Base-by-base conservation (phyloP, 2,329 filamentous ascomycete species). In the Arthrobotrys musiformis region DNA sequence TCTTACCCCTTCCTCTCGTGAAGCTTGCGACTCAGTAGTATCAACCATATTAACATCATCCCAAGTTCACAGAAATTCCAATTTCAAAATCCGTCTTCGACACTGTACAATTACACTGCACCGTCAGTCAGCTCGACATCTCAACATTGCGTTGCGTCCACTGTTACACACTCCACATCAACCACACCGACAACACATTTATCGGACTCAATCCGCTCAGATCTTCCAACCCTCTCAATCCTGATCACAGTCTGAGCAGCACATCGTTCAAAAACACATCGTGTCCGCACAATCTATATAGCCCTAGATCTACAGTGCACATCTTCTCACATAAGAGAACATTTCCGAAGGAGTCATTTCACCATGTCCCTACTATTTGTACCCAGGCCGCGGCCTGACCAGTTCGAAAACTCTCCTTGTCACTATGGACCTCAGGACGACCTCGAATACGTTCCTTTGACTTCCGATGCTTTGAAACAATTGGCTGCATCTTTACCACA, bases 361-460 rank as follows among this genome's bases (percentile, higher is more conserved):
- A 52, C 17, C 46, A 77, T 77, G 73, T 77, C 73, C 30, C 66
- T 77, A 24, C 66, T 77, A 15, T 77, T 77, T 24, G 73, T 77
- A 15, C 73, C 73, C 73, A 77, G 73, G 73, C 73, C 52, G 52
- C 73, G 73, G 73, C 73, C 73, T 77, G 73, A 70, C 19, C 73
- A 77, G 61, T 77, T 77, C 60, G 73, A 77, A 24, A 70, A 69
- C 64, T 77, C 73, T 5, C 73, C 73, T 2, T 77, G 73, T 46
- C 73, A 77, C 52, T 77, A 70, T 61, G 66, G 62, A 60, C 73
- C 73, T 35, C 73, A 77, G 66, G 73, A 77, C 73, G 73, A 77
- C 73, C 73, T 77, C 11, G 73, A 77, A 54, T 77, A 77, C 37
- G 66, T 77, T 15, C 73, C 73, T 3, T 60, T 77, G 56, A 77